phyloP scores from a whole-genome alignment of 768 basidiomycete genomes.

The Amanita exitialis region DNA sequence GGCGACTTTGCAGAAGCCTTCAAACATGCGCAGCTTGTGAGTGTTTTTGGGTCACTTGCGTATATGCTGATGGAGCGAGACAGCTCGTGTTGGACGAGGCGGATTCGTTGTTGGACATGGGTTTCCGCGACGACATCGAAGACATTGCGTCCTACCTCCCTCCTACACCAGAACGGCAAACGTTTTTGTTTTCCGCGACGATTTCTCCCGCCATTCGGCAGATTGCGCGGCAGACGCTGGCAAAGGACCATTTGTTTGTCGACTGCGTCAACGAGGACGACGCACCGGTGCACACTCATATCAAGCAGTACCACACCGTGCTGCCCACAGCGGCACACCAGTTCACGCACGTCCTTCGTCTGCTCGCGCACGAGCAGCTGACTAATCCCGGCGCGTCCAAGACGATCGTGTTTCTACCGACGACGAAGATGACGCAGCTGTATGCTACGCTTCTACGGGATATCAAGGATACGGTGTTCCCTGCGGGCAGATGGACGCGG shows the following conservation, averaged over 20 bases:
- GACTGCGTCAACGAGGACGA: constrained; percentile 56
- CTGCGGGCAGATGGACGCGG: constrained; percentile 37
- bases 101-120: constrained; percentile 86
- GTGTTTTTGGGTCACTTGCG: constrained; percentile 17
- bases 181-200: constrained; percentile 87
- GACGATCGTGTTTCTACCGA: constrained; percentile 74
- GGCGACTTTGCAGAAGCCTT: constrained; percentile 45
- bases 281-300: constrained; percentile 59
- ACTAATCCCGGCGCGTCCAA: constrained; percentile 57
- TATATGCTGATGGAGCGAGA: neutral
- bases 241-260: constrained; percentile 57
- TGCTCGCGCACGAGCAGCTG: constrained; percentile 86
- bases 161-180: constrained; percentile 59
- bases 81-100: constrained; percentile 90
- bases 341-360: constrained; percentile 66
- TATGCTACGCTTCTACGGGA: constrained; percentile 53
- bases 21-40: constrained; percentile 45
- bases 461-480: constrained; percentile 32
- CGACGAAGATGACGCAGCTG: constrained; percentile 78
- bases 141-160: constrained; percentile 60
- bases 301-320: constrained; percentile 77
- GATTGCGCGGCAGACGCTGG: constrained; percentile 52
- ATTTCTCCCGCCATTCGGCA: constrained; percentile 64
- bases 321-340: constrained; percentile 58
- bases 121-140: constrained; percentile 82